A percentile compares a stretch with the other conserved stretches of the same genome.
These are phyloP conservation scores for Ophiostoma sp. DNA, from an alignment of 2,329 filamentous ascomycete species.

Conservation along the genomic window DNA sequence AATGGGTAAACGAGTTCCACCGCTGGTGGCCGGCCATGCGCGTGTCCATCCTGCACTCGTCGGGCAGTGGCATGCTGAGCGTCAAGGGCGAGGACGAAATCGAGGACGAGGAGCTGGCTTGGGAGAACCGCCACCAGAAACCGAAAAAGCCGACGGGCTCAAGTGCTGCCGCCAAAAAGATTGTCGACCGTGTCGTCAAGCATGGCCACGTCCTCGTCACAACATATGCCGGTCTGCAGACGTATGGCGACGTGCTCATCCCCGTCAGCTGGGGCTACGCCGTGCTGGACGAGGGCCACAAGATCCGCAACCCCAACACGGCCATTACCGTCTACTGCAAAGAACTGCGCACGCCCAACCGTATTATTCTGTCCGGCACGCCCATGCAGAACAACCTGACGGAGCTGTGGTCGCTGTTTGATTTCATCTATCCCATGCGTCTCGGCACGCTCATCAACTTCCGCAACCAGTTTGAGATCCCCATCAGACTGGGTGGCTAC, in stretches of 20 bases:
- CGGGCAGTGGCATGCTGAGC: constrained; percentile 85
- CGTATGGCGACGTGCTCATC: constrained; percentile 76
- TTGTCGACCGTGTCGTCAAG: constrained; percentile 74
- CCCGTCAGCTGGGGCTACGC: constrained; percentile 88
- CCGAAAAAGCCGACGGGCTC: constrained; percentile 39
- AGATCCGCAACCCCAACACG: constrained; percentile 94
- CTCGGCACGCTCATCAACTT: constrained; percentile 89
- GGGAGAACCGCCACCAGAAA: constrained; percentile 36
- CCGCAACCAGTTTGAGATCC: constrained; percentile 84
- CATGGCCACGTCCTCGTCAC: constrained; percentile 92
- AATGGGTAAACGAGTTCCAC: constrained; percentile 99
- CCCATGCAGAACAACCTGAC: constrained; percentile 96
- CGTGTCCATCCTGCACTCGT: constrained; percentile 91
- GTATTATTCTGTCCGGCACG: constrained; percentile 90
- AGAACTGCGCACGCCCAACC: constrained; percentile 80
- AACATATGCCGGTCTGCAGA: constrained; percentile 92
- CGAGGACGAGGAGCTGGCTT: constrained; percentile 39
- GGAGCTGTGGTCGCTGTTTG: constrained; percentile 95
- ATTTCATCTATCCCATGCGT: constrained; percentile 96
- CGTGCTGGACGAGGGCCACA: constrained; percentile 93
- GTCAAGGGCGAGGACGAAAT: constrained; percentile 22
- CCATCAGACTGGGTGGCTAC: constrained; percentile 89
- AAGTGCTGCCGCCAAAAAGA: constrained; percentile 66
- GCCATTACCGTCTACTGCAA: constrained; percentile 94
- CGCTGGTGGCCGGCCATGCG: constrained; percentile 98